Percentiles rank a stretch among this genome's conserved stretches.
These are phyloP conservation scores for Tetracentron sinense DNA, from an alignment of 164 flowering plant species.

Conservation along the genomic window DNA sequence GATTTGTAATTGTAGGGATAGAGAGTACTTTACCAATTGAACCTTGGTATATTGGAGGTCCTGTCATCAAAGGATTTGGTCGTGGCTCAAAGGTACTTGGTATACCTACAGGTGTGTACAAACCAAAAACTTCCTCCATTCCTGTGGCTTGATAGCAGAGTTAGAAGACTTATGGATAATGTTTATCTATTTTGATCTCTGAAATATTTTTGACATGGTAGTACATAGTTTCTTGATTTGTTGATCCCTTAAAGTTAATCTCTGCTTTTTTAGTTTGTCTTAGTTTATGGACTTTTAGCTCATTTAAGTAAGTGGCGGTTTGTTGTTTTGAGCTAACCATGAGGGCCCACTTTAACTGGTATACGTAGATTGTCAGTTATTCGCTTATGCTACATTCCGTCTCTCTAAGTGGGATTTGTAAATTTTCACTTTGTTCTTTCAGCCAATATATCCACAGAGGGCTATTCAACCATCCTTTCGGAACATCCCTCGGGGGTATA, in stretches of 20 bases:
- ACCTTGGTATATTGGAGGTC: conserved; percentile 88
- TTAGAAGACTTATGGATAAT: no score
- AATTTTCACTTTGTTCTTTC: conserved; percentile 14
- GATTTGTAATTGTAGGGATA: conserved; percentile 58
- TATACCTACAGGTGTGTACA: conserved; percentile 79
- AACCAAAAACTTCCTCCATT: background rate
- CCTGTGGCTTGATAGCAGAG: no score
- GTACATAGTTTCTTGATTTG: no score
- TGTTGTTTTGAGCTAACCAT: no score
- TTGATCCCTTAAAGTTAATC: no score
- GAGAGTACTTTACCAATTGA: conserved; percentile 79
- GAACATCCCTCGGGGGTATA: conserved; percentile 83
- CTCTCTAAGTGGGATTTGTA: conserved; percentile 2
- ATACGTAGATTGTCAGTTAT: no score
- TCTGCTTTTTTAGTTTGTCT: no score
- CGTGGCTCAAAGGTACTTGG: conserved; percentile 98
- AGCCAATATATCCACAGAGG: conserved; percentile 83
- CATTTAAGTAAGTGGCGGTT: no score
- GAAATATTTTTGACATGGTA: background rate
- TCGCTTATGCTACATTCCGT: background rate
- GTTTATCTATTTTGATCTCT: no score
- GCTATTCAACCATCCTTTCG: conserved; percentile 48
- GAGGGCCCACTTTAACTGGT: no score
- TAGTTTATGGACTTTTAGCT: no score
- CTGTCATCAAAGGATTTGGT: conserved; percentile 87